Base-by-base conservation (phyloP, 345 rosid species). In the Brassica cretica region DNA sequence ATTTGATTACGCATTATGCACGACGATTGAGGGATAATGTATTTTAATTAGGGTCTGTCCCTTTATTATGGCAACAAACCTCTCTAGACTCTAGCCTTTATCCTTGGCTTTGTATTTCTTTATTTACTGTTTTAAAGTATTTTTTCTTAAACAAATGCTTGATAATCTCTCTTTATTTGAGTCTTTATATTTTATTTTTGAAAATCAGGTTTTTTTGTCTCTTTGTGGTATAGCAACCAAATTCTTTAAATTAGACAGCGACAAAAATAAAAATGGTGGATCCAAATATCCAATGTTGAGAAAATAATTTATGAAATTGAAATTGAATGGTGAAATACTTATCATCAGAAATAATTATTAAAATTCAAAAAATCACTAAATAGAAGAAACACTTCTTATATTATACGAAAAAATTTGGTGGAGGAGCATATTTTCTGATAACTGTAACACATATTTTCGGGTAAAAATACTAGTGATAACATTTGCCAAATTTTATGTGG, bases 21-120 rank as follows among this genome's bases (percentile, higher is more conserved):
- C 76, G 70, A 77, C 75, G 44, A 37, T 44, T 5, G 33, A 55
- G 65, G 60, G 81, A 78, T 71, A 78, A 78, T 46, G 2, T 72
- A 56, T 49, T 59, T 66, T 66, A 66, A n/a, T 66, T 44, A n/a
- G 15, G 15, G 15, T 14, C 2, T 78, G 73, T 78, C 72, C 73
- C 76, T 71, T 14, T 58, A 14, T 59, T 72, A 41, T 16, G 56
- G 39, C 37, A 72, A 78, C 76, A 71, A 78, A 56, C 27, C 33
- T 39, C 64, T 59, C 64, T 59, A 56, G 11, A 6, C 60, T 55
- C 53, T 63, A 63, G 25, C 62, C 72, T 71, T 65, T 71, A 71
- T 78, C 81, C 63, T 71, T 69, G 49, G 19, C 46, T 70, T 62
- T 76, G 8, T 61, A 6, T 46, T 8, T 60, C 27, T 8, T 39